Conservation (phyloP, 1,284 basidiomycete species). For the Spongispora temasekensis region DNA sequence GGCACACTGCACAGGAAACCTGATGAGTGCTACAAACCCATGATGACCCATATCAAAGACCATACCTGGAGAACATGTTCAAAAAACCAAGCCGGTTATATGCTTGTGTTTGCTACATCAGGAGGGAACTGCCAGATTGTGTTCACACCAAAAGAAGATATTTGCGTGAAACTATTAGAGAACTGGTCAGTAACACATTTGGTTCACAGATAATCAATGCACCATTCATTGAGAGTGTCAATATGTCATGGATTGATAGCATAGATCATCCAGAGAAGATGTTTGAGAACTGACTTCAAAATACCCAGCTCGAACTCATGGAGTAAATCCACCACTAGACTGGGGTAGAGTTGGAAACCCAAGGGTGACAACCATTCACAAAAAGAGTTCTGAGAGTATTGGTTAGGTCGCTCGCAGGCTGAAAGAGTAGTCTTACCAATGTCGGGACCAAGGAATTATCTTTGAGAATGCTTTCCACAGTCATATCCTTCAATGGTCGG, state of each 20-base stretch:
- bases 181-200: background rate
- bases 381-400: too few species aligned
- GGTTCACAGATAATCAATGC: background rate
- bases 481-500: too few species aligned
- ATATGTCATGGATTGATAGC: too few species aligned
- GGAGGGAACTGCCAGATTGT: conserved; percentile 4
- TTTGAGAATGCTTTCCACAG: conserved; percentile 1
- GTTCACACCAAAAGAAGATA: too few species aligned
- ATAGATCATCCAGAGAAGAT: too few species aligned
- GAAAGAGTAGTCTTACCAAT: background rate
- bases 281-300: too few species aligned
- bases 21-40: background rate
- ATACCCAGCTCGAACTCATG: too few species aligned
- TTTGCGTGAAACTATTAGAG: conserved; percentile 1
- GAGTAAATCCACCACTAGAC: too few species aligned
- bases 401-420: background rate
- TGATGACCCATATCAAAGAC: background rate
- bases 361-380: too few species aligned
- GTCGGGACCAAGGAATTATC: background rate
- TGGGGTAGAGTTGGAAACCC: too few species aligned
- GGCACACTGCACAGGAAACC: background rate
- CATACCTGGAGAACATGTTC: background rate
- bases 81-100: too few species aligned
- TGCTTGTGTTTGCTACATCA: too few species aligned
- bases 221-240: conserved; percentile 4